These are phyloP conservation scores for Allium cepa DNA, from an alignment of 106 monocot genomes.

Conservation along the genomic window DNA sequence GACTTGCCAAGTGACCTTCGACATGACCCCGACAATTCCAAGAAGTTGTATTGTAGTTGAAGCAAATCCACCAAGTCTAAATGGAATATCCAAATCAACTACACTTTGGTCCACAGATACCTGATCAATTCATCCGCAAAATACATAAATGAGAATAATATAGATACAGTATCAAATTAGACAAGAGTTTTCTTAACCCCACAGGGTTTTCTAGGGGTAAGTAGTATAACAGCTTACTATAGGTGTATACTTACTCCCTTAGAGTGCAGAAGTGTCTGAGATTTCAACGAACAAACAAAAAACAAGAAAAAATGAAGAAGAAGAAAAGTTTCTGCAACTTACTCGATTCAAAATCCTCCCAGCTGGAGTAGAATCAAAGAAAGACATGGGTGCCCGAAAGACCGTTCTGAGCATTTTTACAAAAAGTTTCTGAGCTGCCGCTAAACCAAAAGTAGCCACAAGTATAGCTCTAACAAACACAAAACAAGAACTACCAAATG, in stretches of 20 bases:
- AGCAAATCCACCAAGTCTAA: slow-evolving; percentile 91
- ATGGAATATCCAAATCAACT: slow-evolving; percentile 96
- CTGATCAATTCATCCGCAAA: slow-evolving; percentile 33
- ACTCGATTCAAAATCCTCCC: slow-evolving; percentile 93
- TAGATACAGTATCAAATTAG: no score
- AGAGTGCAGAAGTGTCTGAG: no score
- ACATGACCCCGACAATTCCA: slow-evolving; percentile 90
- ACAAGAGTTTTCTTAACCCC: no score
- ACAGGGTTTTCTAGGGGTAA: no score
- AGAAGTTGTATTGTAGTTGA: slow-evolving; percentile 92
- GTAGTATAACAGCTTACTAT: no score
- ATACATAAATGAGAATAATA: no score
- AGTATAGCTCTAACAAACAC: slow-evolving; percentile 84
- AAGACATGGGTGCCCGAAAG: slow-evolving; percentile 93
- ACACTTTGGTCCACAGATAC: slow-evolving; percentile 99
- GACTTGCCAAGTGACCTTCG: slow-evolving; percentile 93
- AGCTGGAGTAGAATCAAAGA: slow-evolving; percentile 94
- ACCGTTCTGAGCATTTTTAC: slow-evolving; percentile 74
- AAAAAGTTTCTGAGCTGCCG: slow-evolving; percentile 90
- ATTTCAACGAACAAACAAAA: no score
- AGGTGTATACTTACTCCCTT: no score
- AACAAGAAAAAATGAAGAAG: no score
- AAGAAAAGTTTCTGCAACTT: neutral
- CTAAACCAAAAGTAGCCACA: slow-evolving; percentile 95
- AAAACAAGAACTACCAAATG: slow-evolving; percentile 95